phyloP scores from a whole-genome alignment of 257 asterid genomes.

The Gynochthodes officinalis region DNA sequence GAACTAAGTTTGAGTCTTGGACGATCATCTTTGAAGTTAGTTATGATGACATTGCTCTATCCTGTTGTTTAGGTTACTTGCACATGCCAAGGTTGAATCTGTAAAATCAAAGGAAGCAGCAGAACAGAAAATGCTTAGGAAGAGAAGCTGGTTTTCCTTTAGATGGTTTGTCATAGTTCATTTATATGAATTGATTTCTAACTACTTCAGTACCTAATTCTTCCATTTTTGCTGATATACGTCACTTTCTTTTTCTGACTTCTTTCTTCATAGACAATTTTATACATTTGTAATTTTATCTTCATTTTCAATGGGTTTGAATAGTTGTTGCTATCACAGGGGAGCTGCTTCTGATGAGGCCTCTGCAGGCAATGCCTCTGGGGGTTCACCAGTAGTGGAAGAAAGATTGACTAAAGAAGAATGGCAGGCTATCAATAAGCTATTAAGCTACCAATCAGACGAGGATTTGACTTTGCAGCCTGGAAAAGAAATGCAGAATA shows the following conservation, averaged over 20 bases:
- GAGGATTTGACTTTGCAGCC: slow-evolving; percentile 62
- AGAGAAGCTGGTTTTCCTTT: slow-evolving; percentile 85
- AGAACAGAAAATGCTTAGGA: slow-evolving; percentile 65
- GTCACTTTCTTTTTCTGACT: slow-evolving; percentile 7
- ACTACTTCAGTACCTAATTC: not conserved
- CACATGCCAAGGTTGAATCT: slow-evolving; percentile 94
- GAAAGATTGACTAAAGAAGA: slow-evolving; percentile 89
- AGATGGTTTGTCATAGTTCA: slow-evolving; percentile 62
- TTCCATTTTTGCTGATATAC: not conserved
- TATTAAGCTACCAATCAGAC: slow-evolving; percentile 88
- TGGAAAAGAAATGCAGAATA: slow-evolving; percentile 72
- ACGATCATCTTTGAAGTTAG: not conserved
- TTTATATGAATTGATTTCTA: slow-evolving; percentile 6
- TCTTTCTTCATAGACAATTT: slow-evolving; percentile 11
- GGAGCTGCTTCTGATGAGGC: slow-evolving; percentile 58
- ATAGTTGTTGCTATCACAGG: slow-evolving; percentile 48
- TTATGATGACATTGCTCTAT: not conserved
- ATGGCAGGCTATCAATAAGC: slow-evolving; percentile 94
- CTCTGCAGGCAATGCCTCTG: slow-evolving; percentile 46
- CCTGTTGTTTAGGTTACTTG: slow-evolving; percentile 74
- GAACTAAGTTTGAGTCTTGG: not conserved
- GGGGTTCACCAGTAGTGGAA: slow-evolving; percentile 59
- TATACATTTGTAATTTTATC: not conserved
- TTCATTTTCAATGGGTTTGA: slow-evolving; percentile 9
- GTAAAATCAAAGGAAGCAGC: slow-evolving; percentile 97